These are phyloP conservation scores for Limnomonas spitsbergensis DNA, from an alignment of 139 green algal genomes.

Conservation along the genomic window DNA sequence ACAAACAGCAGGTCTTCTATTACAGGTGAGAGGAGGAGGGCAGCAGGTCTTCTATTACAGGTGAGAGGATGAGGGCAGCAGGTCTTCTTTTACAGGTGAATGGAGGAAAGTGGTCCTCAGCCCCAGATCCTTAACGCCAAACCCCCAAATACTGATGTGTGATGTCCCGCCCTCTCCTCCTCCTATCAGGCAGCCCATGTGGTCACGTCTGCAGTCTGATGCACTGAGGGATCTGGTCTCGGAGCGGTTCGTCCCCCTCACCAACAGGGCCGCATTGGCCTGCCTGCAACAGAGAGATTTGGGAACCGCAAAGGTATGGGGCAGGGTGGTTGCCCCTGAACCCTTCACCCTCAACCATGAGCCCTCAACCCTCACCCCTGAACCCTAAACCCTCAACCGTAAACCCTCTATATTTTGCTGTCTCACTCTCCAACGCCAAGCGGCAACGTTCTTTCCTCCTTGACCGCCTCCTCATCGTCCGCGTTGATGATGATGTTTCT, in stretches of 20 bases:
- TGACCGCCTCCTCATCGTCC: too few species aligned
- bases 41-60: not conserved
- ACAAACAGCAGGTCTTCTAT: conserved; percentile 62
- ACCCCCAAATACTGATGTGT: not conserved
- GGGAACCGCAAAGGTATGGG: conserved; percentile 66
- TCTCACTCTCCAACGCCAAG: too few species aligned
- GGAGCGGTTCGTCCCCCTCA: conserved; percentile 29
- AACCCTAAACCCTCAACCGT: too few species aligned
- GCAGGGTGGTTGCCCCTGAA: too few species aligned
- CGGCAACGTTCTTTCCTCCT: too few species aligned
- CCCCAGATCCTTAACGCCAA: not conserved
- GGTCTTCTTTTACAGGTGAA: not conserved
- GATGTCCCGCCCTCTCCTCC: not conserved
- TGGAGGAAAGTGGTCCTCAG: not conserved
- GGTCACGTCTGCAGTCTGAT: conserved; percentile 45
- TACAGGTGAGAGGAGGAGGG: conserved; percentile 25
- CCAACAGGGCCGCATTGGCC: conserved; percentile 17
- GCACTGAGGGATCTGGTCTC: conserved; percentile 27
- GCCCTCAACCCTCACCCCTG: too few species aligned
- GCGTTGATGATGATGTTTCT: too few species aligned
- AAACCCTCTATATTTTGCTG: too few species aligned
- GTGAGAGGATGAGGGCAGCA: not conserved
- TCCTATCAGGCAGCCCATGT: conserved; percentile 73
- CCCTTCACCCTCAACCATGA: too few species aligned
- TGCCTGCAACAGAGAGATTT: conserved; percentile 56